Evolutionary conservation across 129 eudicot genomes (phyloP).

Genomic region (Pseudognaphalium luteoalbum): DNA sequence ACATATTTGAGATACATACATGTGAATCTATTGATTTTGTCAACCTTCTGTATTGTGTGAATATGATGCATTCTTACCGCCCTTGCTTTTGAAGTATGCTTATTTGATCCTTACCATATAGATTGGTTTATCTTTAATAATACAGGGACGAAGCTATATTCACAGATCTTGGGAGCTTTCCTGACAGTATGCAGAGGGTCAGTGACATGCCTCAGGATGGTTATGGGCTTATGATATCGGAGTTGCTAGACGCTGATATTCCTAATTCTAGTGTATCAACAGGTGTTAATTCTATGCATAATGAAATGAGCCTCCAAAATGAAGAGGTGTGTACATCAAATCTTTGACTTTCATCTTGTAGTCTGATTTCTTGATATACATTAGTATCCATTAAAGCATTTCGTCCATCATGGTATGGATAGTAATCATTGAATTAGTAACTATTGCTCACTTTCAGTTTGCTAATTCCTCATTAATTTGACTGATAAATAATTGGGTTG

Average conservation of each 20-base stretch:
- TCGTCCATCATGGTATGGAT: not conserved
- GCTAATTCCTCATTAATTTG: not conserved
- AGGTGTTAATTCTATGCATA: constrained; percentile 53
- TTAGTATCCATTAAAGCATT: constrained; percentile 3
- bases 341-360: not conserved
- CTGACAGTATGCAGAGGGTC: constrained; percentile 51
- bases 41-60: not conserved
- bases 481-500: constrained; percentile 19
- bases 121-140: not conserved
- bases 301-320: constrained; percentile 72
- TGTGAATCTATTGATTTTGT: not conserved
- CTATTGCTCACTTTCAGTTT: not conserved
- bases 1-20: not conserved
- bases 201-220: constrained; percentile 79
- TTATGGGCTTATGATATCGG: constrained; percentile 97
- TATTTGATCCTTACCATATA: not conserved
- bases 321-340: constrained; percentile 60
- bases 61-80: not conserved
- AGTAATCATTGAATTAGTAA: not conserved
- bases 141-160: constrained; percentile 67
- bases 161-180: constrained; percentile 66
- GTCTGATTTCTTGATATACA: constrained; percentile 3
- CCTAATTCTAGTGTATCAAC: constrained; percentile 64
- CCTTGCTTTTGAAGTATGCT: not conserved
- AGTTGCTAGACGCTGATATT: constrained; percentile 71